Conservation (phyloP, 768 basidiomycete genomes). For the Boletus coccyginus region DNA sequence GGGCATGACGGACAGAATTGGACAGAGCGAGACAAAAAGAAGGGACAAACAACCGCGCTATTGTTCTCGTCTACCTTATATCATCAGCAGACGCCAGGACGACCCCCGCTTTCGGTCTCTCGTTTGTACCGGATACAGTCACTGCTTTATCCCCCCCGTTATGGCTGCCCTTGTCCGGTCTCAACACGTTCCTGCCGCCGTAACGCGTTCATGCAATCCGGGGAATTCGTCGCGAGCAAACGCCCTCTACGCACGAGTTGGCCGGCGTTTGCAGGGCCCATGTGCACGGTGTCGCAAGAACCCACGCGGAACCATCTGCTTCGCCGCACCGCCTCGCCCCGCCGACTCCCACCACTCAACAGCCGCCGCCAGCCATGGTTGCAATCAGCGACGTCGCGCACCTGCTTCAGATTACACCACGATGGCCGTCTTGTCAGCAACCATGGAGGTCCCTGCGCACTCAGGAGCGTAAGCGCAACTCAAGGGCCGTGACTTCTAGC, state of each 20-base stretch:
- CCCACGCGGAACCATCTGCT: too few species aligned
- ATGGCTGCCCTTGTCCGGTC: slow-evolving; percentile 3
- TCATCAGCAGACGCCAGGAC: neutral
- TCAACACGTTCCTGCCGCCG: neutral
- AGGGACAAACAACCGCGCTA: slow-evolving; percentile 18
- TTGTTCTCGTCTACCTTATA: slow-evolving; percentile 30
- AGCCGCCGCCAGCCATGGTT: too few species aligned
- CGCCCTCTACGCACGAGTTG: too few species aligned
- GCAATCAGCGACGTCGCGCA: too few species aligned
- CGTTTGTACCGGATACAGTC: slow-evolving; percentile 15
- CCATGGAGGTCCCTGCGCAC: neutral
- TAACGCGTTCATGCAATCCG: neutral
- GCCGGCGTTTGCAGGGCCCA: too few species aligned
- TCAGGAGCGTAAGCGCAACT: too few species aligned
- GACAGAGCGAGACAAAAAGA: slow-evolving; percentile 16
- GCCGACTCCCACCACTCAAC: too few species aligned
- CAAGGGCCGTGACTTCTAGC: neutral
- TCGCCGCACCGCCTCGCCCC: too few species aligned
- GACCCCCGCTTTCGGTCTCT: slow-evolving; percentile 7
- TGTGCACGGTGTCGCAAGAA: too few species aligned
- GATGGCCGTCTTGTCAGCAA: neutral
- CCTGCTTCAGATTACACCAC: too few species aligned
- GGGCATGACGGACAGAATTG: slow-evolving; percentile 9
- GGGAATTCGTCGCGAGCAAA: neutral
- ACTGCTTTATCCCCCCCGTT: slow-evolving; percentile 10